Base-by-base conservation (phyloP, 371 early-diverging fungal species). In the Coemansia sp. region DNA sequence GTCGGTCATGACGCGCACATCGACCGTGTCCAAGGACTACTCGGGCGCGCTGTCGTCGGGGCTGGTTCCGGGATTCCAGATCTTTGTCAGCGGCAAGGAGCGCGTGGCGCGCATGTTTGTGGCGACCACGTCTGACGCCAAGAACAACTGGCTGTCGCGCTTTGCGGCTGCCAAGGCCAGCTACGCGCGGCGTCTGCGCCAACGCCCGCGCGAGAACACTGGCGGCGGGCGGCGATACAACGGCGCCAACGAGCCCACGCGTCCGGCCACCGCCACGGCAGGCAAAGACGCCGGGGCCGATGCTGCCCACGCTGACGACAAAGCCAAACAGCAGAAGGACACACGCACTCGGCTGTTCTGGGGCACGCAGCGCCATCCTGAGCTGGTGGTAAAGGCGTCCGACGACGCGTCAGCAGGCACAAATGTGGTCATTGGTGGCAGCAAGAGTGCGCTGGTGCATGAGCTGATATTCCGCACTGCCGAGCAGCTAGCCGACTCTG, bases 401-500 rank as follows among this genome's bases (percentile, higher is more conserved):
- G 38, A 38, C 5, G 51, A 41, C 12, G 42, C 69, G 45, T 3
- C 61, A 35, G 11, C 5, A 16, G 43, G 38, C 26, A 72, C 59
- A 2, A 45, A 20, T 5, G 47, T 53, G 55, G 81, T 59, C 30
- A 55, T 64, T 55, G 88, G 84, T 5, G 90, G 89, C 9, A 83
- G 88, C 7, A 69, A 85, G 11, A 78, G 81, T 33, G 88, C 88
- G 0, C 65, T 90, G 10, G 81, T 90, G 16, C 88, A 87, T 50
- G 88, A 90, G 61, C 65, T 90, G 41, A 55, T 91, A 4, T 83
- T 78, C 55, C 63, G 78, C 65, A 84, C 82, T 8, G 57, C 65
- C 3, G 55, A 31, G 14, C 36, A 45, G 38, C 14, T 26, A 5
- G 31, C 41, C 31, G 11, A 9, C 5, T 6, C 36, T 6, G 12